Evolutionary conservation across 176 grass and related monocot species (phyloP), one percentile per base, ranked within the genome.

Genomic region (Musa acuminata): DNA sequence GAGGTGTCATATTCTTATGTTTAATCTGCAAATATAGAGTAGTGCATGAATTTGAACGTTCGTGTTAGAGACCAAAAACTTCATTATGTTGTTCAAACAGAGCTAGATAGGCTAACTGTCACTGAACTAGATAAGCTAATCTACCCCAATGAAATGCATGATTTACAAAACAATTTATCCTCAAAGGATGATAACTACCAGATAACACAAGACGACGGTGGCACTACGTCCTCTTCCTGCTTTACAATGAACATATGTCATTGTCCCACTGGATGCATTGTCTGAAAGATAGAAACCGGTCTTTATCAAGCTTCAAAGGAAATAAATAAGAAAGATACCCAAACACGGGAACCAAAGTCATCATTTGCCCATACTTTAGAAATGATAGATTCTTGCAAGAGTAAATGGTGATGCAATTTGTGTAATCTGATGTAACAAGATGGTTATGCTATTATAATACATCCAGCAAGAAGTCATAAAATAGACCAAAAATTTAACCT

Each of bases 191-290:
- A 19, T 71, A 72, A 72, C 51, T 92, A 95, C 96, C 96, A 99
- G 82, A 89, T 99, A 99, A 81, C 96, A 99, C 64, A 99, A 76
- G 72, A 95, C 96, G 89, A 99, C 82, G 51, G 96, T 99, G 43
- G 96, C 91, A 81, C 96, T 99, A 50, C 91, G 86, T 51, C 91
- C 96, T 72, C 96, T 89, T 91, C 96, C 96, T 84, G 96, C 96
- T 89, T 99, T 99, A 84, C 96, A 99, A 75, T 99, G 96, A 29
- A 99, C 96, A 75, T 99, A 99, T 23, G 96, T 95, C 75, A 51
- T 92, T 17, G 73, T 79, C 29, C 84, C 88, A 51, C 74, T 75
- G 54, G 62, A 88, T 77, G 82, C 74, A 82, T 95, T 99, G 20
- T 76, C 96, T 99, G 76, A 85, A 29, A 6, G 66, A 1, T 7